phyloP scores from a whole-genome alignment of 2,329 filamentous ascomycete species.

The Sordariomycetes sp. region DNA sequence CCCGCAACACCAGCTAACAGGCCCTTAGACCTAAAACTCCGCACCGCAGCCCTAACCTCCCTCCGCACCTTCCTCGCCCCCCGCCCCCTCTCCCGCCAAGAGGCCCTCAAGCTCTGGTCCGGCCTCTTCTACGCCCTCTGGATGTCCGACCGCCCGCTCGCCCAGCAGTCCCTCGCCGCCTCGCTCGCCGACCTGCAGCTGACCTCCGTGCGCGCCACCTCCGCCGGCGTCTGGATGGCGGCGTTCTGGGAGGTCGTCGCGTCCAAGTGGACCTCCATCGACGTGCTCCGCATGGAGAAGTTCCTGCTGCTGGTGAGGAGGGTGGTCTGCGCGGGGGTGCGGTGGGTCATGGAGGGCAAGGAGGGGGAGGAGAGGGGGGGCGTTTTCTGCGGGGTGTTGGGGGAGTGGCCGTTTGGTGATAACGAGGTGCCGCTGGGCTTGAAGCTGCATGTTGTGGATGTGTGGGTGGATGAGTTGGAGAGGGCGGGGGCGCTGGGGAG shows the following conservation, averaged over 20 bases:
- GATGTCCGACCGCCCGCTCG: constrained; percentile 84
- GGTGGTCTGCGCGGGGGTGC: constrained; percentile 63
- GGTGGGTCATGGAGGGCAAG: constrained; percentile 21
- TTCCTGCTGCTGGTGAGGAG: constrained; percentile 77
- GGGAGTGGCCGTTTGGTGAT: constrained; percentile 21
- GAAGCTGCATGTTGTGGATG: constrained; percentile 76
- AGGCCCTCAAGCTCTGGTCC: constrained; percentile 86
- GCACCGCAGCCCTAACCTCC: constrained; percentile 66
- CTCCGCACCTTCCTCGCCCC: constrained; percentile 68
- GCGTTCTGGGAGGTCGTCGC: constrained; percentile 65
- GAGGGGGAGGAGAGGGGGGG: constrained; percentile 16
- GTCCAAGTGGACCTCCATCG: constrained; percentile 62
- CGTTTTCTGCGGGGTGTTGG: constrained; percentile 15
- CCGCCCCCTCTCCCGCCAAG: constrained; percentile 52
- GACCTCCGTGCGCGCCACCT: constrained; percentile 7
- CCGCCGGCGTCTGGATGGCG: constrained; percentile 37
- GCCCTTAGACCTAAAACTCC: constrained; percentile 59
- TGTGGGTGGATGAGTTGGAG: constrained; percentile 86
- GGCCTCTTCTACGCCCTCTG: constrained; percentile 88
- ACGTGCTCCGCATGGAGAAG: constrained; percentile 79
- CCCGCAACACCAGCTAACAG: background rate
- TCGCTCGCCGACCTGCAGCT: constrained; percentile 58
- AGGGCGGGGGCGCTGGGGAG: constrained; percentile 46
- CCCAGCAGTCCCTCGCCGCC: constrained; percentile 72
- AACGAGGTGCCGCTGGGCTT: constrained; percentile 66